Base-by-base conservation (phyloP, 495 filamentous ascomycete genomes). In the Poronia punctata region DNA sequence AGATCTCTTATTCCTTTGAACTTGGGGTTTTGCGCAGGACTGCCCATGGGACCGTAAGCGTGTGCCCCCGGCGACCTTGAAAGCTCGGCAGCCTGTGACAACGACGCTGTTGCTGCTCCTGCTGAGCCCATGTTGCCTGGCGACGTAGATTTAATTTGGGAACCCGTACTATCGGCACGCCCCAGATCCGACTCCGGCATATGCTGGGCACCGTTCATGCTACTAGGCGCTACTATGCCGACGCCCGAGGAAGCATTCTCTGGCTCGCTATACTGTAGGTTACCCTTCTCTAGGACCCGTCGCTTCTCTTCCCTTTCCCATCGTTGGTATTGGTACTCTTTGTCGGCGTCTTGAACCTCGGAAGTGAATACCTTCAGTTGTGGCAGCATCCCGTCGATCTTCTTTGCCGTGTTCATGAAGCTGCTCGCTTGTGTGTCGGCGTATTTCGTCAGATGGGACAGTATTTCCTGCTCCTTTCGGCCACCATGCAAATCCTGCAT, bases 401-500 rank as follows among this genome's bases (percentile, higher is more conserved):
- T 95, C 59, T 88, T 84, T 10, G 89, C 82, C 5, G 88, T 82
- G 7, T 75, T 59, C 42, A 97, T 66, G 51, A 90, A 97, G 46
- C 72, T 83, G 56, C 75, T 81, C 8, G 93, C 84, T 59, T 99
- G 92, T 5, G 81, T 80, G 58, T 95, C 88, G 3, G 92, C 92
- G 59, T 88, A 99, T 57, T 84, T 90, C 14, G 92, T 97, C 27
- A 99, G 70, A 58, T 95, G 88, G 10, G 93, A 97, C 16, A 99
- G 68, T 15, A 99, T 84, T 57, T 97, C 92, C 57, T 97, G 92
- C 49, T 99, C 93, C 54, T 97, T 97, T 43, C 92, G 84, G 20
- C 92, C 92, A 17, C 92, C 92, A 52, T 96, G 92, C 8, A 99
- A 71, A 67, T 99, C 92, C 45, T 96, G 89, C 88, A 99, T 95